phyloP scores from a whole-genome alignment of 192 early-diverging fungal genomes.

The Entomortierella chlamydospora region DNA sequence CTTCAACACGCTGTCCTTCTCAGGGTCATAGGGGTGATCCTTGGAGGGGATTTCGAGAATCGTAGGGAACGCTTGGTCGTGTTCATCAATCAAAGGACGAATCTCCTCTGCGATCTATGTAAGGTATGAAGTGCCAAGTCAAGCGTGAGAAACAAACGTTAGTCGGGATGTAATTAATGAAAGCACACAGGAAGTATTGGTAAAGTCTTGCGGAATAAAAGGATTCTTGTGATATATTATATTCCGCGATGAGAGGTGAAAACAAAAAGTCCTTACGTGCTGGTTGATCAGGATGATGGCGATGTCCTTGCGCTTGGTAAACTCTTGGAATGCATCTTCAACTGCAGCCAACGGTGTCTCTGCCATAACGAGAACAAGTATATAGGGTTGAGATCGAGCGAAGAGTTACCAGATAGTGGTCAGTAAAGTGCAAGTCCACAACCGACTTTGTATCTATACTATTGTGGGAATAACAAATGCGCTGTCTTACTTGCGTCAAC shows the following conservation, averaged over 20 bases:
- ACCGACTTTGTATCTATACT: not conserved
- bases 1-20: constrained; percentile 88
- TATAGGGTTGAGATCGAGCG: not conserved
- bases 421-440: no score
- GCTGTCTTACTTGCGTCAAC: constrained; percentile 86
- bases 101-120: constrained; percentile 92
- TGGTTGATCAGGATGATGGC: constrained; percentile 99
- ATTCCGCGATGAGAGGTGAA: not conserved
- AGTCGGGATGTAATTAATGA: no score
- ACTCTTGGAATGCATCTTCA: constrained; percentile 87
- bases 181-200: no score
- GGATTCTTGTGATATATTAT: no score
- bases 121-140: not conserved
- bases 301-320: constrained; percentile 94
- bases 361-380: constrained; percentile 18
- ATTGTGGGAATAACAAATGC: not conserved
- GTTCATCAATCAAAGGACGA: constrained; percentile 88
- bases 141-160: not conserved
- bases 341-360: constrained; percentile 79
- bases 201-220: no score
- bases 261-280: constrained; percentile 68
- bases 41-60: constrained; percentile 99
- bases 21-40: constrained; percentile 94
- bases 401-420: not conserved
- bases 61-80: constrained; percentile 94